Evolutionary conservation across 345 rosid species (phyloP).

Genomic region (Erodium maritimum): DNA sequence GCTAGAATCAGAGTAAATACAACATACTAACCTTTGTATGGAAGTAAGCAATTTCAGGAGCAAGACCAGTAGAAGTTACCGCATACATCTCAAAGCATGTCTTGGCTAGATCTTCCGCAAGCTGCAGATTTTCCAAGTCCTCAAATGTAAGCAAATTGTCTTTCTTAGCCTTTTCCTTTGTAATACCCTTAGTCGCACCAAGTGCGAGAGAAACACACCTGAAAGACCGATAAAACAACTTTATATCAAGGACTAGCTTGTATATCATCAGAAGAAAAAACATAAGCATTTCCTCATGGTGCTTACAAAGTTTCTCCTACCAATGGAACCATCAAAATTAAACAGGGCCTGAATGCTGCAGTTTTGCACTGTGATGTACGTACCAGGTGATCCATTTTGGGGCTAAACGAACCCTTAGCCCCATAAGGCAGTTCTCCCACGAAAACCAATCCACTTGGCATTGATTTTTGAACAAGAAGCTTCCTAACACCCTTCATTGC

Average conservation of each 20-base stretch:
- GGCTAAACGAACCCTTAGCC: slow-evolving; percentile 59
- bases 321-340: too few relatives aligned
- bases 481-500: slow-evolving; percentile 93
- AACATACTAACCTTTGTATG: slow-evolving; percentile 56
- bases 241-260: neutral
- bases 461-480: slow-evolving; percentile 68
- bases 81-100: slow-evolving; percentile 94
- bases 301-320: too few relatives aligned
- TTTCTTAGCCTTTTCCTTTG: slow-evolving; percentile 66
- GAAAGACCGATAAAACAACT: slow-evolving; percentile 6
- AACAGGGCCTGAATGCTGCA: too few relatives aligned
- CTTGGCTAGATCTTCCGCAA: slow-evolving; percentile 81
- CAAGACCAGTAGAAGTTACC: slow-evolving; percentile 91
- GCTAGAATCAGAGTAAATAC: neutral
- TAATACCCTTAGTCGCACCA: slow-evolving; percentile 87
- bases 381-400: slow-evolving; percentile 99
- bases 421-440: slow-evolving; percentile 95
- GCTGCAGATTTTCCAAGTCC: slow-evolving; percentile 85
- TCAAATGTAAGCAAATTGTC: slow-evolving; percentile 75
- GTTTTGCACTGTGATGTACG: slow-evolving; percentile 15
- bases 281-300: neutral
- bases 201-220: slow-evolving; percentile 98
- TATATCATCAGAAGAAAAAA: neutral
- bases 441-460: slow-evolving; percentile 74
- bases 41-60: slow-evolving; percentile 96